Percentiles rank a stretch among this genome's conserved stretches.
Conservation (phyloP, 179 eudicot genomes). For the Beta lomatogona region DNA sequence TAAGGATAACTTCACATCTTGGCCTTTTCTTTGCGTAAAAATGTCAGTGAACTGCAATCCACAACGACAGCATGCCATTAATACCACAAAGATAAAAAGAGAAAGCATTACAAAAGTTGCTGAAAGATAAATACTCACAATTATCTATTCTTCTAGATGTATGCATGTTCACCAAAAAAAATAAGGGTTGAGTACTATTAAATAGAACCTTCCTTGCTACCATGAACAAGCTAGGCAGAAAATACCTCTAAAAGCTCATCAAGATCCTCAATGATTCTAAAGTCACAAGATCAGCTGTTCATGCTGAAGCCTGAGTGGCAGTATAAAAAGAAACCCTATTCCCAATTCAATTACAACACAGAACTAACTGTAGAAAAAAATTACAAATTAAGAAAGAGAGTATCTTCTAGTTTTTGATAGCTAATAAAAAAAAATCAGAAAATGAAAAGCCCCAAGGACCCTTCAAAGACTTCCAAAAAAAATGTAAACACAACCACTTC, state of each 20-base stretch:
- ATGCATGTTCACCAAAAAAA: not conserved
- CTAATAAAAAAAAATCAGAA: too few species aligned
- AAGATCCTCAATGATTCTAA: not conserved
- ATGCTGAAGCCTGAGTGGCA: not conserved
- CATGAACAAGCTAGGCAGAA: not conserved
- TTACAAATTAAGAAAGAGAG: too few species aligned
- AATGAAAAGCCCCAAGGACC: too few species aligned
- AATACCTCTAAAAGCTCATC: not conserved
- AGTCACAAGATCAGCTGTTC: not conserved
- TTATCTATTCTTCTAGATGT: not conserved
- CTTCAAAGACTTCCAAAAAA: too few species aligned
- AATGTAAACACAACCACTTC: too few species aligned
- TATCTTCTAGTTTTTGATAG: too few species aligned
- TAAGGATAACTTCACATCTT: slow-evolving; percentile 67
- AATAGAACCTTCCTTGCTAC: not conserved
- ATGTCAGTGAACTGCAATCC: slow-evolving; percentile 31
- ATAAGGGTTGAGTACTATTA: not conserved
- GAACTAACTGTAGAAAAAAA: too few species aligned
- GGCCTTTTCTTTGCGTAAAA: slow-evolving; percentile 32
- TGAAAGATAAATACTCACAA: slow-evolving; percentile 6
- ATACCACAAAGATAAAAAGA: not conserved
- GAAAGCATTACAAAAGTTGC: not conserved
- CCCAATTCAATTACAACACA: too few species aligned
- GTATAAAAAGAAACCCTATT: not conserved
- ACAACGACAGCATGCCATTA: slow-evolving; percentile 13